phyloP scores from a whole-genome alignment of 1,139 yeast species.

The Candida albicans region DNA sequence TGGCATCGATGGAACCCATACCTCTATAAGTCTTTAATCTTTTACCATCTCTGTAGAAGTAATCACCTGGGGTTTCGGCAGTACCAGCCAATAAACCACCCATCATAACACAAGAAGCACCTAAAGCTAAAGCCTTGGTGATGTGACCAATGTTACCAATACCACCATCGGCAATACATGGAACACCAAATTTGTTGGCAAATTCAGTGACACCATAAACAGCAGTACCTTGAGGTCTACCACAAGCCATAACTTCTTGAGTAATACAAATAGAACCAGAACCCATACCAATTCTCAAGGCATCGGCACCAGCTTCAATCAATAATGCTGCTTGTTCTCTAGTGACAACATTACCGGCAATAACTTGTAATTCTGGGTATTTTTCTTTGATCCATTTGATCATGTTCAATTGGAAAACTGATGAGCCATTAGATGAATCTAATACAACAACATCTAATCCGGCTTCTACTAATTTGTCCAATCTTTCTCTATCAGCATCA shows the following conservation, averaged over 20 bases:
- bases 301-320: constrained; percentile 97
- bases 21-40: constrained; percentile 98
- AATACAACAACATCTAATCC: constrained; percentile 95
- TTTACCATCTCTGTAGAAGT: constrained; percentile 96
- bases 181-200: constrained; percentile 87
- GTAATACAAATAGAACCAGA: constrained; percentile 98
- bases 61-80: constrained; percentile 97
- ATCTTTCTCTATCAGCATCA: constrained; percentile 83
- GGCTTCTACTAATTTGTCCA: constrained; percentile 82
- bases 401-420: constrained; percentile 91
- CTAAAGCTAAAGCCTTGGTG: constrained; percentile 92
- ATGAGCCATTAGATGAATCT: constrained; percentile 98
- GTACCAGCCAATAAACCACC: constrained; percentile 99
- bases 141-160: constrained; percentile 98
- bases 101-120: constrained; percentile 99
- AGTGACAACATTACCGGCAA: constrained; percentile 98
- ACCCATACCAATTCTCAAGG: constrained; percentile 99
- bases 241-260: constrained; percentile 99
- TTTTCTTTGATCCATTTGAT: constrained; percentile 84
- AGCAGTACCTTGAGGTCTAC: constrained; percentile 99
- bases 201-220: constrained; percentile 86
- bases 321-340: constrained; percentile 98
- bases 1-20: constrained; percentile 99
- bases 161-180: constrained; percentile 99
- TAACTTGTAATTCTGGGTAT: constrained; percentile 75